Base-by-base conservation (phyloP, 1,139 yeast genomes). In the Geotrichum citri-aurantii region DNA sequence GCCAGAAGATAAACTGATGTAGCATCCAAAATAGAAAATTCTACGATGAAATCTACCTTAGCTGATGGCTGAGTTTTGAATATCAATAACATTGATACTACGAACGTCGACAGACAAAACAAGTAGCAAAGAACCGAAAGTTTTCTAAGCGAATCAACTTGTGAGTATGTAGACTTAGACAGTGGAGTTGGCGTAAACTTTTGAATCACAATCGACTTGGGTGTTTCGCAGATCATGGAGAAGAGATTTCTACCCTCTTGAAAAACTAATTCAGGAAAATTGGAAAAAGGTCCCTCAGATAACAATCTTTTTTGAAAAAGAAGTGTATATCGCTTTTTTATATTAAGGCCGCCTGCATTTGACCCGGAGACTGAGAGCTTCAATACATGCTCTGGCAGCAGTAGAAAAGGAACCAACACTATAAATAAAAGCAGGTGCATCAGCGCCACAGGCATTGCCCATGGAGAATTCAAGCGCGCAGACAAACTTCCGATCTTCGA, bases 371-470 rank as follows among this genome's bases (percentile, higher is more conserved):
- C 51, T 17, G 52, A 17, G 11, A 58, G 48, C 31, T 48, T 29
- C 5, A 51, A 54, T 19, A 27, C 55, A 7, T 48, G 48, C 40
- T 54, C 51, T 2, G 65, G 66, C 11, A 64, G 31, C 2, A 65
- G 50, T 7, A 65, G 58, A 48, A 65, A 61, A 2, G 66, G 66
- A n/a, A 60, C 47, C 10, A 64, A 62, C 27, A 64, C 23, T 27
- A 62, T 27, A 50, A 64, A 65, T 8, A 63, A 53, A 8, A 62
- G 40, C 23, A 65, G 59, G 33, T 65, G 65, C 48, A 65, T 61
- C 42, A 64, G 48, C 6, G 66, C 67, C 2, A 65, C 63, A 1
- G 68, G 67, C 47, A 65, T 58, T 0, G 67, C 66, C 67, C 68
- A 65, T 2, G 67, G 68, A 0, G 66, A 63, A 42, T 64, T 64